Base-by-base conservation (phyloP, 2,329 filamentous ascomycete genomes). In the Salinomyces thailandicus region DNA sequence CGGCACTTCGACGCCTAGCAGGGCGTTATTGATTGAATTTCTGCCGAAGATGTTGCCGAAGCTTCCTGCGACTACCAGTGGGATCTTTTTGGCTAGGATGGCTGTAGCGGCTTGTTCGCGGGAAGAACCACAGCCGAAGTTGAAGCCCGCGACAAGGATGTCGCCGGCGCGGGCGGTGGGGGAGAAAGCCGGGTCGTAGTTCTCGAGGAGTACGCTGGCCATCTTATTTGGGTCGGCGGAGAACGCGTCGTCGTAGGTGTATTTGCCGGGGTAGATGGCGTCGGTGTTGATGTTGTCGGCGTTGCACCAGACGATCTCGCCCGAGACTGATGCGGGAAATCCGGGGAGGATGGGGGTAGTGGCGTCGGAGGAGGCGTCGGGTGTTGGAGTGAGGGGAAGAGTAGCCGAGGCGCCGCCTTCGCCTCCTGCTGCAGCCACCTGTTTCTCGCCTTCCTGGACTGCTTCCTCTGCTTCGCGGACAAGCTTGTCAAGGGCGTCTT, bases 221-320 rank as follows among this genome's bases (percentile, higher is more conserved):
- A 96, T 95, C 38, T 76, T 76, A 43, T 85, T 80, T 0, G 63
- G 67, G 0, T 81, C 64, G 0, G 95, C 68, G 0, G 81, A 64
- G 1, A 96, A 70, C 51, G 83, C 73, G 54, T 96, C 87, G 56
- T 93, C 85, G 62, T 96, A 96, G 0, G 87, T 95, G 59, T 85
- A 86, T 56, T 87, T 86, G 4, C 84, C 85, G 0, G 86, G 82
- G 59, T 96, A 96, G 58, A 96, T 94, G 36, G 74, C 79, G 54
- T 96, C 89, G 0, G 89, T 96, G 62, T 91, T 84, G 57, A 95
- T 76, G 62, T 93, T 93, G 57, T 86, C 81, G 1, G 74, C 76
- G 51, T 94, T 84, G 55, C 76, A 84, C 62, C 91, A 94, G 31
- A 93, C 69, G 40, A 96, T 93, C 59, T 95, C 85, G 15, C 89